phyloP scores from a whole-genome alignment of 2,329 filamentous ascomycete species.

The Fusarium pininemorale region DNA sequence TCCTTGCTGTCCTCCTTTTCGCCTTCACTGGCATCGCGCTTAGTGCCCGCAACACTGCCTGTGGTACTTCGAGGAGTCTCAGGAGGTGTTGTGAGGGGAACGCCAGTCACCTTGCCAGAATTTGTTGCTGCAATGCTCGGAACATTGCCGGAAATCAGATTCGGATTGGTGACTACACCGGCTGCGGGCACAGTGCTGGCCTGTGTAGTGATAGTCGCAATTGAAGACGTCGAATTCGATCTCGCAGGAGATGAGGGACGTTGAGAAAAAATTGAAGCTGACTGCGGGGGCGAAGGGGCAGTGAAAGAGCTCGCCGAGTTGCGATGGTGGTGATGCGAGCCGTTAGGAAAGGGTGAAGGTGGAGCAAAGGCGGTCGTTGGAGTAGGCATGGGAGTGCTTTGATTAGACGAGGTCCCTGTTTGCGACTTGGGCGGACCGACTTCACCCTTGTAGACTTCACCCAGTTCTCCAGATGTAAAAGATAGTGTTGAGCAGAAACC shows the following conservation, averaged over 20 bases:
- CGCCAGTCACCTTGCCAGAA: slow-evolving; percentile 67
- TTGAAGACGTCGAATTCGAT: slow-evolving; percentile 86
- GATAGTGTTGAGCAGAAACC: slow-evolving; percentile 95
- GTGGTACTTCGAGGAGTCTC: slow-evolving; percentile 74
- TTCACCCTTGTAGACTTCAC: slow-evolving; percentile 80
- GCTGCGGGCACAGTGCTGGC: slow-evolving; percentile 56
- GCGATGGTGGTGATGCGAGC: slow-evolving; percentile 63
- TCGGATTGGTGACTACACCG: slow-evolving; percentile 77
- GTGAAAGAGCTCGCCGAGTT: slow-evolving; percentile 67
- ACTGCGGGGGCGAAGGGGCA: slow-evolving; percentile 64
- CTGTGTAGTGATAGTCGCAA: slow-evolving; percentile 79
- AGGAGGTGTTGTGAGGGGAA: slow-evolving; percentile 88
- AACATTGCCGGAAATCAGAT: slow-evolving; percentile 79
- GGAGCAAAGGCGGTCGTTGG: slow-evolving; percentile 71
- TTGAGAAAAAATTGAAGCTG: slow-evolving; percentile 66
- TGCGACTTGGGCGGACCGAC: slow-evolving; percentile 60
- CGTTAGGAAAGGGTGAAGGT: slow-evolving; percentile 64
- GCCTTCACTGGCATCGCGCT: slow-evolving; percentile 65
- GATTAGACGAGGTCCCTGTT: slow-evolving; percentile 61
- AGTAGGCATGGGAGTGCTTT: slow-evolving; percentile 76
- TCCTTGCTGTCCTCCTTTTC: slow-evolving; percentile 63
- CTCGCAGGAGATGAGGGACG: slow-evolving; percentile 81
- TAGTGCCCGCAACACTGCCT: slow-evolving; percentile 54
- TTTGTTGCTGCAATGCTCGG: slow-evolving; percentile 80
- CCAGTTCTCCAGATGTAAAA: slow-evolving; percentile 85